phyloP scores from a whole-genome alignment of 2,329 filamentous ascomycete genomes.

The Lomentospora prolificans region DNA sequence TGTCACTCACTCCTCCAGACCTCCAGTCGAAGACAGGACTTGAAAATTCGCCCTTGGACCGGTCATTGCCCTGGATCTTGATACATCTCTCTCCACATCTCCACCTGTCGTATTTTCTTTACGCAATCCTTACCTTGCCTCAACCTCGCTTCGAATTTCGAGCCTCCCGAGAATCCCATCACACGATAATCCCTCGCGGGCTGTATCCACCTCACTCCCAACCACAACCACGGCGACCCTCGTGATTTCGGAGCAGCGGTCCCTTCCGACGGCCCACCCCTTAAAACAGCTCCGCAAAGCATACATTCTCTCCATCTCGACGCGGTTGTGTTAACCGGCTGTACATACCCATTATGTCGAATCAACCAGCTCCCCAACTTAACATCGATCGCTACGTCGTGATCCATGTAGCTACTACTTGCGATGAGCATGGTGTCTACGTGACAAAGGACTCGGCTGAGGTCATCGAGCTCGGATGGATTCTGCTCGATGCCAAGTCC shows the following conservation, averaged over 20 bases:
- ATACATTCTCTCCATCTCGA: constrained; percentile 7
- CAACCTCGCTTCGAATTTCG: background rate
- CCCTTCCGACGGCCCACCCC: background rate
- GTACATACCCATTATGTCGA: constrained; percentile 21
- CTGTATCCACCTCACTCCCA: background rate
- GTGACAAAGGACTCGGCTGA: constrained; percentile 98
- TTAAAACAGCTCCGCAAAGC: constrained; percentile 8
- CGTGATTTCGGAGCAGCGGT: background rate
- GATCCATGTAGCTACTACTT: constrained; percentile 97
- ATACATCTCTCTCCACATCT: background rate
- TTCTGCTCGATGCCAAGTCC: constrained; percentile 81
- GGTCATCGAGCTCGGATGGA: constrained; percentile 98
- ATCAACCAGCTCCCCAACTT: constrained; percentile 41
- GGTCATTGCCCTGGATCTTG: background rate
- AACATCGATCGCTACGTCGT: constrained; percentile 94
- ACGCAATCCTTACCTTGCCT: background rate
- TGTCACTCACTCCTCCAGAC: background rate
- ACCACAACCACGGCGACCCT: background rate
- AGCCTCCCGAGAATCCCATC: background rate
- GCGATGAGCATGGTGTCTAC: constrained; percentile 98
- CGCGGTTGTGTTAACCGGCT: background rate
- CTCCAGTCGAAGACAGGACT: background rate
- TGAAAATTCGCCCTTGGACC: background rate
- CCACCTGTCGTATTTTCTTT: background rate
- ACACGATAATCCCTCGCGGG: background rate